Evolutionary conservation across 1,284 basidiomycete species (phyloP).

Genomic region (Erythrobasidium hasegawianum): DNA sequence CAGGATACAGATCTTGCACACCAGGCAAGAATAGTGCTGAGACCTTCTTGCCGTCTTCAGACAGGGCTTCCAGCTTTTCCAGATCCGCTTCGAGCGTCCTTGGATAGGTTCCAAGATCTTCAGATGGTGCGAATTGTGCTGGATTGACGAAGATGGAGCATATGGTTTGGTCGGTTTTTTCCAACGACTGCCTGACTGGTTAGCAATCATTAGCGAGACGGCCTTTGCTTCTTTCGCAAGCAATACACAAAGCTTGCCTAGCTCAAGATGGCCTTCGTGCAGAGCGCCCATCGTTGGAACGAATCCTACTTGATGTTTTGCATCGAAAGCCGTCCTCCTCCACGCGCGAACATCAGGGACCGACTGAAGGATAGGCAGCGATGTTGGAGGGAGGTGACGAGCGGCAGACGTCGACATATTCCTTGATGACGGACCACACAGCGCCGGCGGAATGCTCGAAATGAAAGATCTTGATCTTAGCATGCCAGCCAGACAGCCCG

Average conservation of each 20-base stretch:
- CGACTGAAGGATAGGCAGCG: constrained; percentile 68
- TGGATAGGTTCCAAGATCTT: constrained; percentile 87
- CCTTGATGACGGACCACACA: no score
- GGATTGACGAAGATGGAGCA: constrained; percentile 98
- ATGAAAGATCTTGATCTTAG: no score
- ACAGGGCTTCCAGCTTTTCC: constrained; percentile 59
- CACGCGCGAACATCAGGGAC: constrained; percentile 69
- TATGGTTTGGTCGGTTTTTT: constrained; percentile 78
- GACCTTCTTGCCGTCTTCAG: constrained; percentile 44
- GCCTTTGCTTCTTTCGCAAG: not conserved
- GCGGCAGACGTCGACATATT: no score
- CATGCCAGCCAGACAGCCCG: no score
- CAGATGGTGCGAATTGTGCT: constrained; percentile 92
- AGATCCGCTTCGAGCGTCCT: constrained; percentile 62
- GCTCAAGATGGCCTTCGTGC: constrained; percentile 84
- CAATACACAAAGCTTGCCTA: constrained; percentile 58
- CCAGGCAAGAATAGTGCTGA: constrained; percentile 73
- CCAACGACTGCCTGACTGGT: constrained; percentile 61
- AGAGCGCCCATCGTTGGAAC: constrained; percentile 97
- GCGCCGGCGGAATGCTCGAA: no score
- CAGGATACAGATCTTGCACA: constrained; percentile 78
- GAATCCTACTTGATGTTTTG: constrained; percentile 72
- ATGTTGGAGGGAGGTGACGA: constrained; percentile 17
- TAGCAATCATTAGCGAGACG: not conserved
- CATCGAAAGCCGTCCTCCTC: constrained; percentile 62